Evolutionary conservation across 352 stramenopile species (phyloP).

Genomic region (Phytopythium ostracodes): DNA sequence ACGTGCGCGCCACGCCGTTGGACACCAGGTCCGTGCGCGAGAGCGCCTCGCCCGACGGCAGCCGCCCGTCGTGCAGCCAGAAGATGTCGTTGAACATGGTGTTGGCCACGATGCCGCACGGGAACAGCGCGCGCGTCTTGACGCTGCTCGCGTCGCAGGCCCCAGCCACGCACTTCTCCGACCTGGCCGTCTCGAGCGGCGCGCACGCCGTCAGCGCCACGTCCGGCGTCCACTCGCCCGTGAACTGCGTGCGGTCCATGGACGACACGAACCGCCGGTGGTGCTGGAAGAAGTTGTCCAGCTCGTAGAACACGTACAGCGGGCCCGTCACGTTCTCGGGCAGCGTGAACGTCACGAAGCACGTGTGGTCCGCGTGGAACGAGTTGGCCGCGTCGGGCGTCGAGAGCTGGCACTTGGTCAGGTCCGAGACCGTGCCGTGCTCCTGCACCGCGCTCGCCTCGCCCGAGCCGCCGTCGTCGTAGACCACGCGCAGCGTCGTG

Average conservation of each 20-base stretch:
- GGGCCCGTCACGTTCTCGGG: conserved; percentile 30
- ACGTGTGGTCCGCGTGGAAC: conserved; percentile 74
- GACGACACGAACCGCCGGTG: conserved; percentile 73
- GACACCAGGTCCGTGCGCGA: conserved; percentile 30
- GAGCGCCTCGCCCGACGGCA: conserved; percentile 46
- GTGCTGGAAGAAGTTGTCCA: conserved; percentile 64
- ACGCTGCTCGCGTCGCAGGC: conserved; percentile 19
- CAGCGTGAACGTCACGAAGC: conserved; percentile 59
- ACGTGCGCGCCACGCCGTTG: conserved; percentile 40
- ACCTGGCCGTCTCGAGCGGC: conserved; percentile 39
- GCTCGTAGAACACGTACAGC: conserved; percentile 60
- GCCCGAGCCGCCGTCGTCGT: conserved; percentile 35
- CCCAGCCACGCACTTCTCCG: conserved; percentile 32
- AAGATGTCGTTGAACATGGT: conserved; percentile 87
- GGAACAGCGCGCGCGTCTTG: conserved; percentile 42
- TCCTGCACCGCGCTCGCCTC: conserved; percentile 21
- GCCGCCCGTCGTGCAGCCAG: conserved; percentile 57
- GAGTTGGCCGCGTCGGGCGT: conserved; percentile 36
- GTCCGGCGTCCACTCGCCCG: conserved; percentile 42
- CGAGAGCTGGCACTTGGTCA: conserved; percentile 53
- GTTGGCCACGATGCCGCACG: conserved; percentile 73
- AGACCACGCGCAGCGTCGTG: conserved; percentile 57
- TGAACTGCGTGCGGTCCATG: conserved; percentile 62
- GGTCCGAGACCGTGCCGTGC: conserved; percentile 27
- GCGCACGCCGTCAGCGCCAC: conserved; percentile 39